Conservation (phyloP, 345 rosid genomes). For the Populus simonii region DNA sequence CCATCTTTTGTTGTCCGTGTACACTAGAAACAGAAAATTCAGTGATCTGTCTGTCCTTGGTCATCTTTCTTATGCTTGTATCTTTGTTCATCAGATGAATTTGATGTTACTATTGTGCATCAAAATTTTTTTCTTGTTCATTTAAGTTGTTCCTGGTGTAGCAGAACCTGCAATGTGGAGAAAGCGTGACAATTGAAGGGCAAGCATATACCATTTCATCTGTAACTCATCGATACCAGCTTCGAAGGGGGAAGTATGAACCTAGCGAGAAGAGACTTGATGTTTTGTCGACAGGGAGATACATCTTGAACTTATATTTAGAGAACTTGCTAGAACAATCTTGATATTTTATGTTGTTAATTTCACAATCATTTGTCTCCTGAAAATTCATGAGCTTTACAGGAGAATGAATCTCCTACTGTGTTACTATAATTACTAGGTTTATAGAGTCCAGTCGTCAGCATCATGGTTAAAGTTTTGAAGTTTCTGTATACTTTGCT, state of each 20-base stretch:
- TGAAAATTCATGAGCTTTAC: not conserved
- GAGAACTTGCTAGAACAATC: conserved; percentile 72
- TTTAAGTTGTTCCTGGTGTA: conserved; percentile 6
- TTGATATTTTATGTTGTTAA: conserved; percentile 22
- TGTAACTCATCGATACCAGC: conserved; percentile 84
- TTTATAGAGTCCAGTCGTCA: not conserved
- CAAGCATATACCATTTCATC: conserved; percentile 73
- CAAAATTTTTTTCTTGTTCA: not conserved
- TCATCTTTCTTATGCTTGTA: conserved; percentile 11
- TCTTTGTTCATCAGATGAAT: conserved; percentile 1
- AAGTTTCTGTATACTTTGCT: not conserved
- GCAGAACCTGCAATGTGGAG: conserved; percentile 91
- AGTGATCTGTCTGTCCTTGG: not conserved
- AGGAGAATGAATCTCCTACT: too few relatives aligned
- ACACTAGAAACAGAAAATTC: conserved; percentile 11
- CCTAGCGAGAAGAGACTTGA: conserved; percentile 88
- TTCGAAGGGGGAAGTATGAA: conserved; percentile 84
- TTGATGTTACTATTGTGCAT: not conserved
- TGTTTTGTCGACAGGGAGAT: conserved; percentile 77
- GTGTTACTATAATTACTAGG: not conserved
- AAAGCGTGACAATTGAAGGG: conserved; percentile 84
- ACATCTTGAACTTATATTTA: conserved; percentile 66
- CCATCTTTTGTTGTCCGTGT: not conserved
- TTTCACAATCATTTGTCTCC: not conserved
- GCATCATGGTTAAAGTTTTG: not conserved